Percentiles rank a stretch among this genome's conserved stretches.
These are phyloP conservation scores for Truncatella angustata DNA, from an alignment of 2,329 filamentous ascomycete species.

Conservation along the genomic window DNA sequence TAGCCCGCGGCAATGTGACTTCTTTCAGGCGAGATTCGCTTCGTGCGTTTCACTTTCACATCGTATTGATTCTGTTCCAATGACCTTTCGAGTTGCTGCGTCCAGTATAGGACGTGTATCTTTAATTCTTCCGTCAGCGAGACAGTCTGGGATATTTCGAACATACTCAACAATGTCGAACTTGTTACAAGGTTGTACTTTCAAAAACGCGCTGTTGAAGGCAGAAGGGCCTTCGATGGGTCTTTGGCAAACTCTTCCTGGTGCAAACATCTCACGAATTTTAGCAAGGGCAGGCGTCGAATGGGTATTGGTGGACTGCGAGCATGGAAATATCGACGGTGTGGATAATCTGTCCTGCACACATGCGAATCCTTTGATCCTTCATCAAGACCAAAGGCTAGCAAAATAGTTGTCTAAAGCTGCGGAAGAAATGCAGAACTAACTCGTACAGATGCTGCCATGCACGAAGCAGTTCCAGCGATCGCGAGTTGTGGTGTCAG, in stretches of 20 bases:
- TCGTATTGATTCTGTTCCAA: too few species aligned
- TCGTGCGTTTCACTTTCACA: too few species aligned
- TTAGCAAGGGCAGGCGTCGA: conserved; percentile 63
- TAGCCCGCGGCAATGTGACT: too few species aligned
- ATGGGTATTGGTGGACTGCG: conserved; percentile 63
- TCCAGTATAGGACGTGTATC: not conserved
- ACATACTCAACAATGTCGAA: conserved; percentile 8
- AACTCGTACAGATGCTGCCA: conserved; percentile 42
- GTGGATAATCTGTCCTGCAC: conserved; percentile 6
- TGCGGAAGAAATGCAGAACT: too few species aligned
- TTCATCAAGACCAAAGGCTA: not conserved
- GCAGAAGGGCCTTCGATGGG: conserved; percentile 50
- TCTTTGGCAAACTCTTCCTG: conserved; percentile 63
- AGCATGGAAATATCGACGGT: conserved; percentile 57
- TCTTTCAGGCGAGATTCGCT: too few species aligned
- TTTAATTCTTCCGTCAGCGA: not conserved
- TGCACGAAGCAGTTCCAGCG: conserved; percentile 57
- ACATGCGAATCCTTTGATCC: too few species aligned
- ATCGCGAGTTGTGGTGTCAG: conserved; percentile 54
- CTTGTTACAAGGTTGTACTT: conserved; percentile 30
- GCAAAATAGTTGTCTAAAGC: too few species aligned
- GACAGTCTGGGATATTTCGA: not conserved
- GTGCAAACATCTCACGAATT: conserved; percentile 56
- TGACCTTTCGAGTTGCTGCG: not conserved
- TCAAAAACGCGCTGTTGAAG: conserved; percentile 48